Conservation (phyloP, 2,329 filamentous ascomycete genomes). For the Colletotrichum sp. region DNA sequence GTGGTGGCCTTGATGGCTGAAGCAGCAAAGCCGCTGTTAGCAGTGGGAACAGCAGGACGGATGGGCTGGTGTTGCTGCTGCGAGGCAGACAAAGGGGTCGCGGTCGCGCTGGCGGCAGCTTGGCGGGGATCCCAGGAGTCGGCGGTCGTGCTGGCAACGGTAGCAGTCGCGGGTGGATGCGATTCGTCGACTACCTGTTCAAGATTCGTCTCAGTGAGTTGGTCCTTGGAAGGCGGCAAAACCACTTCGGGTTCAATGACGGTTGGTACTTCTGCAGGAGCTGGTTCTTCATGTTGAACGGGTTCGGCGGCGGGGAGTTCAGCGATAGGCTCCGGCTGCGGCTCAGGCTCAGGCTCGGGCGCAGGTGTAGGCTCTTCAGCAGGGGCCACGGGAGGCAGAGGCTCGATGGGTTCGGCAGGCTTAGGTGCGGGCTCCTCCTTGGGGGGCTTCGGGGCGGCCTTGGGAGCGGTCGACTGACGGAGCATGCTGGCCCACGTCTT, state of each 20-base stretch:
- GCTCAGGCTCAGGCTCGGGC: slow-evolving; percentile 36
- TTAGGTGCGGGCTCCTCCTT: slow-evolving; percentile 54
- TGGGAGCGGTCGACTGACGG: slow-evolving; percentile 61
- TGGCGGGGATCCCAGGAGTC: slow-evolving; percentile 81
- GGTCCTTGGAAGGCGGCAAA: slow-evolving; percentile 75
- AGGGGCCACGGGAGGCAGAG: slow-evolving; percentile 29
- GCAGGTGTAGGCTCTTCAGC: slow-evolving; percentile 24
- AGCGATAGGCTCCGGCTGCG: slow-evolving; percentile 38
- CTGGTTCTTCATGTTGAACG: slow-evolving; percentile 26
- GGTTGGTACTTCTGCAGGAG: slow-evolving; percentile 28
- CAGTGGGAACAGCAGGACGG: slow-evolving; percentile 33
- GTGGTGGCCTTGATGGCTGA: slow-evolving; percentile 80
- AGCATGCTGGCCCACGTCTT: slow-evolving; percentile 83
- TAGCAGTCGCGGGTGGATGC: slow-evolving; percentile 76
- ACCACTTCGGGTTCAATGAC: slow-evolving; percentile 57
- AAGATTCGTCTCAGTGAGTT: slow-evolving; percentile 90
- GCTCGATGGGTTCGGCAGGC: slow-evolving; percentile 49
- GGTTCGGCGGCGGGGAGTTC: slow-evolving; percentile 31
- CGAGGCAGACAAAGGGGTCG: slow-evolving; percentile 69
- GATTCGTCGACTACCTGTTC: slow-evolving; percentile 88
- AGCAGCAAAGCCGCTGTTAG: slow-evolving; percentile 73
- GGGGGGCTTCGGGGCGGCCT: slow-evolving; percentile 58
- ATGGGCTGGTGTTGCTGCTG: slow-evolving; percentile 69
- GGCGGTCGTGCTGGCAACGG: slow-evolving; percentile 85
- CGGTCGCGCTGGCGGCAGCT: slow-evolving; percentile 61